A percentile compares a stretch with the other conserved stretches of the same genome.
These are phyloP conservation scores for Narthecium ossifragum DNA, from an alignment of 106 monocot species.

Conservation along the genomic window DNA sequence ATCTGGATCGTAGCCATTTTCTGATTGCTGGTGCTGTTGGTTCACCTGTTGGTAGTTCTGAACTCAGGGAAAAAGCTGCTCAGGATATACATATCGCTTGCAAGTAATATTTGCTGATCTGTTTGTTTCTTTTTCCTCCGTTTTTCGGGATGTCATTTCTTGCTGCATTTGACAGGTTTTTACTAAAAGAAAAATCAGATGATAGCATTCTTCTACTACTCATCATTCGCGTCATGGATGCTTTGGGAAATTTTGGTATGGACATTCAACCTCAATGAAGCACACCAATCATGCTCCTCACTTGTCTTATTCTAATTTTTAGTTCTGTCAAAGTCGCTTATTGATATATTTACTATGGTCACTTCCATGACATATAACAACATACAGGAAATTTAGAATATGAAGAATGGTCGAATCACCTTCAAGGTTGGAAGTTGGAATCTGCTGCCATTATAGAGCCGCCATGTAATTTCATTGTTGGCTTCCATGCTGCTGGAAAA, in stretches of 20 bases:
- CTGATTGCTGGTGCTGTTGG: conserved; percentile 81
- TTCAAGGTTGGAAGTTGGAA: conserved; percentile 80
- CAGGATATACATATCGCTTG: conserved; percentile 71
- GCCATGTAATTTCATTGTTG: conserved; percentile 80
- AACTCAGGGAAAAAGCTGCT: conserved; percentile 93
- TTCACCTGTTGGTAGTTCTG: conserved; percentile 63
- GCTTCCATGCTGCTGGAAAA: conserved; percentile 61
- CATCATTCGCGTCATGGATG: conserved; percentile 80
- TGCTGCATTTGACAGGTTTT: conserved; percentile 46
- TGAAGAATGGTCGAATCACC: conserved; percentile 88
- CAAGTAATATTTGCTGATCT: conserved; percentile 41
- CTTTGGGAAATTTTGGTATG: conserved; percentile 87
- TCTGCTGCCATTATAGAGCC: conserved; percentile 87
- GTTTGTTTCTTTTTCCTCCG: too few relatives aligned
- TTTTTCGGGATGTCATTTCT: conserved; percentile 4
- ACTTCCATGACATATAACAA: too few relatives aligned
- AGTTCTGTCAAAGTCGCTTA: too few relatives aligned
- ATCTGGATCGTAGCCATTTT: conserved; percentile 28
- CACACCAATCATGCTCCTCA: background rate
- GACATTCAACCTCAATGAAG: background rate
- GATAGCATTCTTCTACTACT: conserved; percentile 97
- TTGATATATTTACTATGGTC: too few relatives aligned
- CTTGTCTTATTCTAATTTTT: background rate
- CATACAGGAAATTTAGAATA: conserved; percentile 85
- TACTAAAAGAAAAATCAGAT: conserved; percentile 78